Evolutionary conservation across 129 eudicot genomes (phyloP), one percentile per base, ranked within the genome.

Genomic region (Artemisia tridentata): DNA sequence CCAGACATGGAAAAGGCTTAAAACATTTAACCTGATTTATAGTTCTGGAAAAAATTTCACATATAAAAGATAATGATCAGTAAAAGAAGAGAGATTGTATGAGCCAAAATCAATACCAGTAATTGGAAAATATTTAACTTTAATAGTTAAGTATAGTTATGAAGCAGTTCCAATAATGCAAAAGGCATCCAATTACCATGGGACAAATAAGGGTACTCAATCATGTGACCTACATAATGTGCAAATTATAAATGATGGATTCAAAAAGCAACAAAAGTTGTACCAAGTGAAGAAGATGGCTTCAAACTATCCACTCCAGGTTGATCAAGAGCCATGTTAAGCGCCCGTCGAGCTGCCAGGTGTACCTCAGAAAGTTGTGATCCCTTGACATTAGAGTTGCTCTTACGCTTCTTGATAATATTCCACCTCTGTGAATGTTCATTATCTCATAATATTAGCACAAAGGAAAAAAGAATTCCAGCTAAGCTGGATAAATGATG

Each of bases 391-490:
- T 69, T 82, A 45, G 75, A 21, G 84, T 81, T 82, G 19, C 64
- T 75, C 21, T 86, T 76, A 46, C 83, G 80, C 80, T 88, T 93
- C 82, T 77, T 89, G 63, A 93, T 81, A 72, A 65, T 80, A 63
- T 81, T 61, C 98, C 98, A 93, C 68, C 98, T 89, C 98, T 93
- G 98, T 74, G 74, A 21, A 82, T 72, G 68, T 51, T 38, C n/a
- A 76, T 64, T 38, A 61, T 50, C 45, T 52, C 73, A 79, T 63
- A 27, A 51, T 18, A 51, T 72, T 50, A 79, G 70, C 31, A 81
- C 23, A 71, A 72, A 41, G 20, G 49, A 21, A 15, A 72, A 49
- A 51, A 50, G 12, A 29, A 48, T 47, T 47, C 59, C 57, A 10
- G 27, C 51, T 56, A 46, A 50, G 10, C 16, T 19, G 27, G 41